Evolutionary conservation across 176 grass and related monocot species (phyloP), one percentile per base, ranked within the genome.

Genomic region (Thinopyrum elongatum): DNA sequence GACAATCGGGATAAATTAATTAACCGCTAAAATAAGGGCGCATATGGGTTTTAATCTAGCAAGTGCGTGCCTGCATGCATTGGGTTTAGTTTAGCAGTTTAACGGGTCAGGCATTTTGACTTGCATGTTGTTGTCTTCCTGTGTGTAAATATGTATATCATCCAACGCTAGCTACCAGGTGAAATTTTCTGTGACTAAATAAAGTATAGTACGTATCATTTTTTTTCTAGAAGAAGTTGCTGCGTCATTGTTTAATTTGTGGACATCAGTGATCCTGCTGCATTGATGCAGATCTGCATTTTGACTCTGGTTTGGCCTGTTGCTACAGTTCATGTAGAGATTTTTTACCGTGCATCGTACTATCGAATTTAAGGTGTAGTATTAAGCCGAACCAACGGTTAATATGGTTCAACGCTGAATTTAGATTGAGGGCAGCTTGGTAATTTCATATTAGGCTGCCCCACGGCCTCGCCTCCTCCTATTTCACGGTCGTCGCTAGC

Each of bases 241-340:
- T 0, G 16, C 55, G 27, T 11, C 27, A 16, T 76, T 76, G 74
- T 17, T 17, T 17, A 17, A 30, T 84, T 6, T 79, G 31, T 66
- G 58, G 84, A 74, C 83, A 79, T 70, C 14, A 27, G 12, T 55
- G 47, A 47, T 2, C 38, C 46, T 15, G 19, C 44, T 51, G 19
- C 80, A 44, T 80, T 80, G 61, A 17, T 51, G 17, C 81, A 84
- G 67, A 84, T 87, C 44, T 84, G 81, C 34, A 38, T 80, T 80
- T 91, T 91, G 89, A 87, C 89, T 91, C 87, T 62, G 46, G 81
- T 68, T 75, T 80, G 85, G 81, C 68, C 5, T 15, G 8, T 84
- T 80, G 68, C 76, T 69, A 62, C 61, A 31, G 26, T 62, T 62
- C 44, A 58, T 74, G 38, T n/a, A n/a, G n/a, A n/a, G n/a, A n/a